A percentile compares a stretch with the other conserved stretches of the same genome.
These are phyloP conservation scores for Triticum dicoccoides DNA, from an alignment of 176 grass and related monocot species.

Conservation along the genomic window DNA sequence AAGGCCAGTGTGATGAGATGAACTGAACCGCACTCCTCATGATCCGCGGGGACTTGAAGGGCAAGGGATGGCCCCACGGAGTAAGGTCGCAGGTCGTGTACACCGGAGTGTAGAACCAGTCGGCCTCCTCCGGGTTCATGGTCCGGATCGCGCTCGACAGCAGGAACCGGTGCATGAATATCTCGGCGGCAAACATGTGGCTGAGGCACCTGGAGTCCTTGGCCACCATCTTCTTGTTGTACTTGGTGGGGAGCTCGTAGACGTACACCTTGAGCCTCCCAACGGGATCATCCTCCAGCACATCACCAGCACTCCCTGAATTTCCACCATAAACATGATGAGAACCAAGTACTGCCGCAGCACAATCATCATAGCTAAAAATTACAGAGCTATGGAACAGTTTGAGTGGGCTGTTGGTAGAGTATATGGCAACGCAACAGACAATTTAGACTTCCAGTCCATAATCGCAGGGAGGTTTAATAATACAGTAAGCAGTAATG, in stretches of 20 bases:
- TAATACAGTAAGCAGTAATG: not conserved
- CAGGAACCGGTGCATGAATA: constrained; percentile 74
- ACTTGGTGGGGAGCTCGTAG: constrained; percentile 64
- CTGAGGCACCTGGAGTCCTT: constrained; percentile 69
- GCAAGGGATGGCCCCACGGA: constrained; percentile 60
- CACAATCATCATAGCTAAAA: not conserved
- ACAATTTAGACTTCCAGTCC: not conserved
- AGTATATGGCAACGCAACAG: not conserved
- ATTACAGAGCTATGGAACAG: not conserved
- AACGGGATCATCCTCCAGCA: constrained; percentile 72
- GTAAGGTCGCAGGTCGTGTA: constrained; percentile 70
- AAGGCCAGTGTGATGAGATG: constrained; percentile 58
- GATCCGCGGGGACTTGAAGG: constrained; percentile 71
- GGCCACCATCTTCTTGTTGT: constrained; percentile 69
- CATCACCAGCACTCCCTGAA: constrained; percentile 63
- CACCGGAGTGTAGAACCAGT: constrained; percentile 74
- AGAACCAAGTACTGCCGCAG: not conserved
- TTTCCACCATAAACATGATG: not conserved
- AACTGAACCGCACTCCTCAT: constrained; percentile 65
- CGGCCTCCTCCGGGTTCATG: constrained; percentile 64
- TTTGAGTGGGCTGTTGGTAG: not conserved
- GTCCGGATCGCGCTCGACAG: constrained; percentile 52
- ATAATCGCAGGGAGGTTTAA: not conserved
- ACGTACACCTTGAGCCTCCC: constrained; percentile 75
- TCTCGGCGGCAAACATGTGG: constrained; percentile 78